Percentiles rank a stretch among this genome's conserved stretches.
These are phyloP conservation scores for Penicillium desertorum DNA, from an alignment of 495 filamentous ascomycete species.

Conservation along the genomic window DNA sequence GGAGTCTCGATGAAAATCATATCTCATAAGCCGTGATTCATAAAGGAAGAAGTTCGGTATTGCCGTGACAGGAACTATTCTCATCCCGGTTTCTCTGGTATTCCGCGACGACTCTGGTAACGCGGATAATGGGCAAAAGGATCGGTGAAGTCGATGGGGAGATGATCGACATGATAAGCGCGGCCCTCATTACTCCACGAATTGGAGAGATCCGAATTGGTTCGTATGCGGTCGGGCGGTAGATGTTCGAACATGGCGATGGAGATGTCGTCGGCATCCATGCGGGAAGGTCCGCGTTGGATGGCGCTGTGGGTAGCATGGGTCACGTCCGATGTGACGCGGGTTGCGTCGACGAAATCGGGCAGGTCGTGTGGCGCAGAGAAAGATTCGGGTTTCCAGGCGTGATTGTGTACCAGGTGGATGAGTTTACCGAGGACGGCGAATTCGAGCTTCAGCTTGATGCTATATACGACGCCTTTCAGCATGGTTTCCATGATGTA, in stretches of 20 bases:
- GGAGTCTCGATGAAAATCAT: slow-evolving; percentile 13
- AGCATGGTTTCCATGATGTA: slow-evolving; percentile 61
- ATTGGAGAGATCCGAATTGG: slow-evolving; percentile 30
- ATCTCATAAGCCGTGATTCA: slow-evolving; percentile 28
- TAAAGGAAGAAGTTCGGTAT: slow-evolving; percentile 11
- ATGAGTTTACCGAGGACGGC: slow-evolving; percentile 56
- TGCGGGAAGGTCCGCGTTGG: slow-evolving; percentile 30
- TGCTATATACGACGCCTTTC: slow-evolving; percentile 61
- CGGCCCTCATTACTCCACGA: slow-evolving; percentile 39
- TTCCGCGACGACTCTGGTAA: slow-evolving; percentile 4
- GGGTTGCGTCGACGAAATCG: slow-evolving; percentile 48
- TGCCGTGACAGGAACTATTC: not conserved
- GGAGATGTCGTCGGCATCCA: slow-evolving; percentile 44
- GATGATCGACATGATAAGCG: slow-evolving; percentile 26
- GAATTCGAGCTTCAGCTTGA: slow-evolving; percentile 68
- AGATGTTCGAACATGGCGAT: slow-evolving; percentile 49
- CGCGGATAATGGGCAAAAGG: slow-evolving; percentile 19
- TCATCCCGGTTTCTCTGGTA: slow-evolving; percentile 19
- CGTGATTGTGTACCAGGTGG: slow-evolving; percentile 40
- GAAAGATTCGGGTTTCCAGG: slow-evolving; percentile 44
- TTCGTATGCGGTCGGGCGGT: slow-evolving; percentile 17
- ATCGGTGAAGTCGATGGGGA: slow-evolving; percentile 32
- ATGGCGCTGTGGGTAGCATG: slow-evolving; percentile 32
- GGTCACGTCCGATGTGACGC: slow-evolving; percentile 45
- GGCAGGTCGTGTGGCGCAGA: slow-evolving; percentile 32